Percentiles rank a stretch among this genome's conserved stretches.
Evolutionary conservation across 2,329 filamentous ascomycete genomes (phyloP).

Genomic region (Diaporthe batatas): DNA sequence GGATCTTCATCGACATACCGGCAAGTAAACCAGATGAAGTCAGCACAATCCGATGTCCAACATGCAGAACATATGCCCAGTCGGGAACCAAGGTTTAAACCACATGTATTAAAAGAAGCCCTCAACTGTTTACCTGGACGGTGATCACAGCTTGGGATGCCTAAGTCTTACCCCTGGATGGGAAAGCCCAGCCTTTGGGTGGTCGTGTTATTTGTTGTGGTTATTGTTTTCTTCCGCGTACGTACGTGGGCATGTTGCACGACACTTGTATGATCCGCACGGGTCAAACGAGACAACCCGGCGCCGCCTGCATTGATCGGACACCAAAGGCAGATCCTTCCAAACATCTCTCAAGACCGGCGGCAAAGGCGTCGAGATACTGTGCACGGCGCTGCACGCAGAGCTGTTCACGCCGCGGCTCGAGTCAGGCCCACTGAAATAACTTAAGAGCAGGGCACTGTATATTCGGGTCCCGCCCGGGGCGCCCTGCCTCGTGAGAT

Average conservation of each 20-base stretch:
- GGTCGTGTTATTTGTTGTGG: neutral
- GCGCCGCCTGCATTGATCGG: conserved; percentile 20
- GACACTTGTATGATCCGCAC: conserved; percentile 44
- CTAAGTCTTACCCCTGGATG: neutral
- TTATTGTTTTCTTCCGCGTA: conserved; percentile 14
- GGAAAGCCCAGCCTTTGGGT: conserved; percentile 1
- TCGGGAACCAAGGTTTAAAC: conserved; percentile 24
- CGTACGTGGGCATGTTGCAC: conserved; percentile 44
- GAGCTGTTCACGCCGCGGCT: neutral
- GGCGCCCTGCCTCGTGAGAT: conserved; percentile 35
- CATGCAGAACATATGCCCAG: conserved; percentile 7
- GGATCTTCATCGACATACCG: conserved; percentile 6
- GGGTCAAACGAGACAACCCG: conserved; percentile 45
- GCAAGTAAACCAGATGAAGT: conserved; percentile 21
- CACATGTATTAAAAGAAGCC: conserved; percentile 15
- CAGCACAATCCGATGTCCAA: conserved; percentile 7
- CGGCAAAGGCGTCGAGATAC: conserved; percentile 18
- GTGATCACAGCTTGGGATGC: conserved; percentile 14
- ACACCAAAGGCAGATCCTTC: conserved; percentile 17
- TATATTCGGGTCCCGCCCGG: conserved; percentile 18
- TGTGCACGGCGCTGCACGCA: neutral
- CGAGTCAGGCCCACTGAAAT: conserved; percentile 19
- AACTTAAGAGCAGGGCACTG: conserved; percentile 21
- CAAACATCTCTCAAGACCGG: conserved; percentile 20
- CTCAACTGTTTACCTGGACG: conserved; percentile 15